phyloP scores from a whole-genome alignment of 2,329 filamentous ascomycete species.

The Pyricularia grisea region DNA sequence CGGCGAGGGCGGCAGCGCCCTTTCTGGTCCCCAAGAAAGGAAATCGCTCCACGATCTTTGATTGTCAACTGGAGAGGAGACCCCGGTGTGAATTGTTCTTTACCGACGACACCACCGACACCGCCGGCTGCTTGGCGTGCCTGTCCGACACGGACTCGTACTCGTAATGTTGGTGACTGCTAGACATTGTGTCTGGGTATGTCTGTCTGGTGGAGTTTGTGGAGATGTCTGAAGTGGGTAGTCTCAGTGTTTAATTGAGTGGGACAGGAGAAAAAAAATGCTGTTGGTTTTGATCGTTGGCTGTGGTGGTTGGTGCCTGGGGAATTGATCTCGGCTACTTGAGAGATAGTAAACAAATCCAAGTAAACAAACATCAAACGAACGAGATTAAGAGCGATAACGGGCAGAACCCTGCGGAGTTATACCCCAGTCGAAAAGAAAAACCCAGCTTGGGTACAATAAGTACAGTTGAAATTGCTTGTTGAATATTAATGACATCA shows the following conservation, averaged over 20 bases:
- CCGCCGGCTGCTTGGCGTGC: neutral
- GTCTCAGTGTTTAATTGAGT: too few species aligned
- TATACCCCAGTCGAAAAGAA: neutral
- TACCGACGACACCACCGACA: neutral
- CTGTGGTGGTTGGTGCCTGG: neutral
- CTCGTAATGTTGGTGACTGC: neutral
- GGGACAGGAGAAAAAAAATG: too few species aligned
- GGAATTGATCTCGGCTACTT: neutral
- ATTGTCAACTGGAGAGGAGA: constrained; percentile 15
- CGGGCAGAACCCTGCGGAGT: neutral
- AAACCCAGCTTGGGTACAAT: neutral
- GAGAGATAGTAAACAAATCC: neutral
- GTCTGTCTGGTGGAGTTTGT: too few species aligned
- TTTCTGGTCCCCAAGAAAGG: constrained; percentile 20
- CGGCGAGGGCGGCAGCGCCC: constrained; percentile 17
- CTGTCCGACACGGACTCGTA: neutral
- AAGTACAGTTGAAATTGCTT: neutral
- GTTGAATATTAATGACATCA: neutral
- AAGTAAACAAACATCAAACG: neutral
- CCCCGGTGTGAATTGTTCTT: constrained; percentile 61
- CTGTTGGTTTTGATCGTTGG: too few species aligned
- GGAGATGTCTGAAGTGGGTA: too few species aligned
- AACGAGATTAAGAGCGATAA: neutral
- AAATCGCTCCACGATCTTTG: constrained; percentile 15
- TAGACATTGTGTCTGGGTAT: neutral